A percentile compares a stretch with the other conserved stretches of the same genome.
These are phyloP conservation scores for Dendrobium catenatum DNA, from an alignment of 106 monocot species.

Conservation along the genomic window DNA sequence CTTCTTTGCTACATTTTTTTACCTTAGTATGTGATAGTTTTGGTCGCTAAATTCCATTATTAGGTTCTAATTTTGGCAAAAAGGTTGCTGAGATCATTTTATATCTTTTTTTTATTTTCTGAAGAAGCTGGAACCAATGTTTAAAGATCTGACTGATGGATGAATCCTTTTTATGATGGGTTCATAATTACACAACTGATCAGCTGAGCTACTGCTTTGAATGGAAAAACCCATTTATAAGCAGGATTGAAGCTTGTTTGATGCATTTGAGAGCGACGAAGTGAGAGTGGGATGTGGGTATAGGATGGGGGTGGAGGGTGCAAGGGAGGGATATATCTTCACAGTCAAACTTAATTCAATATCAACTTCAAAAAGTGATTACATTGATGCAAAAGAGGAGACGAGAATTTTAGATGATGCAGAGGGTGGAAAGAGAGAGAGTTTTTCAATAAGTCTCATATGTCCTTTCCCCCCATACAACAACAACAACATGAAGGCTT, in stretches of 20 bases:
- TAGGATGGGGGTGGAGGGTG: background rate
- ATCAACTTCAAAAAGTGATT: background rate
- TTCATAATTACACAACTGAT: background rate
- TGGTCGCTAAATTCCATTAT: background rate
- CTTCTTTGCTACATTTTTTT: background rate
- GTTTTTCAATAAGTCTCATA: background rate
- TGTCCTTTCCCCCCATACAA: no score
- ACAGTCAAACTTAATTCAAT: background rate
- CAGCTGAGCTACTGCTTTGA: background rate
- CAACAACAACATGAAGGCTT: no score
- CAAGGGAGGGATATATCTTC: background rate
- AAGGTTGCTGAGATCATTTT: background rate
- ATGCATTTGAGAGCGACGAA: background rate
- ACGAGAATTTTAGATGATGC: background rate
- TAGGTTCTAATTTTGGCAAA: background rate
- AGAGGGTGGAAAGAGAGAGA: background rate
- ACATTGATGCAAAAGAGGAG: background rate
- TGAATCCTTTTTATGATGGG: background rate
- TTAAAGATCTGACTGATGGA: background rate
- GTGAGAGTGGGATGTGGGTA: background rate
- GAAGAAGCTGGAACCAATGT: background rate
- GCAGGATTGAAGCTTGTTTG: background rate
- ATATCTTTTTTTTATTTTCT: background rate
- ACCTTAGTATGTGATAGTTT: background rate
- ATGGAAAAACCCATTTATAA: constrained; percentile 1